A percentile compares a stretch with the other conserved stretches of the same genome.
phyloP scores from a whole-genome alignment of 148 eudicot species.

The Agrostemma githago region DNA sequence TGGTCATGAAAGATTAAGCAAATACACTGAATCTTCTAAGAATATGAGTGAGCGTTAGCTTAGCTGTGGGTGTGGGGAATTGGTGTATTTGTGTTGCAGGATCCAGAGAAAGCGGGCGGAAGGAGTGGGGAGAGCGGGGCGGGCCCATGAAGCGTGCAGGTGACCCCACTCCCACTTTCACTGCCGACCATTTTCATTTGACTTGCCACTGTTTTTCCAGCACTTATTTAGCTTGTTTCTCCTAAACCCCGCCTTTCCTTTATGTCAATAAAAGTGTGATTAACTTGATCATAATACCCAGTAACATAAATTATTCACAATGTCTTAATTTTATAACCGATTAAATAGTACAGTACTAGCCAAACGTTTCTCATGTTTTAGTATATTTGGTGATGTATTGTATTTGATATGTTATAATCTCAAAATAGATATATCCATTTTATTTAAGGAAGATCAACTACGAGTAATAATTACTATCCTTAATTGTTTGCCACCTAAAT shows the following conservation, averaged over 20 bases:
- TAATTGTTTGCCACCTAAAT: neutral
- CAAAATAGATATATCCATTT: too few species aligned
- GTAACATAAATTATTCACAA: neutral
- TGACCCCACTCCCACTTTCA: neutral
- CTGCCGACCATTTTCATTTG: slow-evolving; percentile 25
- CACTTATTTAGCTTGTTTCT: too few species aligned
- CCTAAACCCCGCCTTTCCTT: neutral
- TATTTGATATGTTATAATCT: too few species aligned
- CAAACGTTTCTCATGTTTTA: too few species aligned
- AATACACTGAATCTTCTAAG: too few species aligned
- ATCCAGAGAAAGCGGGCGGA: slow-evolving; percentile 9
- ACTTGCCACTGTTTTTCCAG: slow-evolving; percentile 7
- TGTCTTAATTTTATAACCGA: too few species aligned
- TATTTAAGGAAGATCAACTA: too few species aligned
- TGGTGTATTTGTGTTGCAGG: neutral
- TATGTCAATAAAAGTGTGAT: neutral
- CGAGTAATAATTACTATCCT: too few species aligned
- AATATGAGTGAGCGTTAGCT: slow-evolving; percentile 4
- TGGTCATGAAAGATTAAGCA: slow-evolving; percentile 92
- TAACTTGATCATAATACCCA: too few species aligned
- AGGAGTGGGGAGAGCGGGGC: neutral
- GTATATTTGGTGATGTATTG: too few species aligned
- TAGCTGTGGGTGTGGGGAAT: too few species aligned
- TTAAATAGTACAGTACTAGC: too few species aligned
- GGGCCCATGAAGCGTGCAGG: slow-evolving; percentile 23